Evolutionary conservation across 2,329 filamentous ascomycete genomes (phyloP), one percentile per base, ranked within the genome.

Genomic region (Nemania abortiva): DNA sequence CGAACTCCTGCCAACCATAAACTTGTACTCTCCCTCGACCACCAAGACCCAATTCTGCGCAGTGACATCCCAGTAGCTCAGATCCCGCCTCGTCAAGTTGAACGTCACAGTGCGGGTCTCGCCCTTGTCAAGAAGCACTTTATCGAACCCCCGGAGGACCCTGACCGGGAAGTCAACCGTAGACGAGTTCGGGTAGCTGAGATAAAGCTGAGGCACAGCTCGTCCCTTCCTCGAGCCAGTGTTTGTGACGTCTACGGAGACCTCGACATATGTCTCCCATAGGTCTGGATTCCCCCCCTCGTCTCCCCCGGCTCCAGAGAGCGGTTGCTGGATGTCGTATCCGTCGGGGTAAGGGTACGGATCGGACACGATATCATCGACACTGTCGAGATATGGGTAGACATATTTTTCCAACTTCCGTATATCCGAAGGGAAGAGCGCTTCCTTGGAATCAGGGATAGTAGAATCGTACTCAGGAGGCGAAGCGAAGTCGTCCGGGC

Each of bases 81-180:
- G 65, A 76, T 94, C 92, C 74, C 90, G 88, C 65, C 92, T 85
- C 6, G 86, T 92, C 65, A 94, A 73, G 0, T 82, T 80, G 73
- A 94, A 84, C 22, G 84, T 82, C 0, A 93, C 85, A 0, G 80
- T 84, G 65, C 80, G 79, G 3, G 79, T 85, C 75, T 89, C 82
- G 0, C 88, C 89, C 0, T 85, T 83, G 3, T 84, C 81, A 18
- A 94, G 79, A 29, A 81, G 78, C 2, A 92, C 82, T 82, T 94
- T 94, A 70, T 91, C 89, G 76, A 94, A 94, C 34, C 91, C 91
- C 15, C 92, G 87, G 22, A 94, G 83, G n/a, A 90, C 89, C 65
- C 86, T 85, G 1, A 89, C 79, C 0, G 91, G 91, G 60, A 93
- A 94, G 31, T 93, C 90, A 47, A 85, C 80, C 15, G 37, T 58